Evolutionary conservation across 495 filamentous ascomycete species (phyloP).

Genomic region (Neurospora sp.): DNA sequence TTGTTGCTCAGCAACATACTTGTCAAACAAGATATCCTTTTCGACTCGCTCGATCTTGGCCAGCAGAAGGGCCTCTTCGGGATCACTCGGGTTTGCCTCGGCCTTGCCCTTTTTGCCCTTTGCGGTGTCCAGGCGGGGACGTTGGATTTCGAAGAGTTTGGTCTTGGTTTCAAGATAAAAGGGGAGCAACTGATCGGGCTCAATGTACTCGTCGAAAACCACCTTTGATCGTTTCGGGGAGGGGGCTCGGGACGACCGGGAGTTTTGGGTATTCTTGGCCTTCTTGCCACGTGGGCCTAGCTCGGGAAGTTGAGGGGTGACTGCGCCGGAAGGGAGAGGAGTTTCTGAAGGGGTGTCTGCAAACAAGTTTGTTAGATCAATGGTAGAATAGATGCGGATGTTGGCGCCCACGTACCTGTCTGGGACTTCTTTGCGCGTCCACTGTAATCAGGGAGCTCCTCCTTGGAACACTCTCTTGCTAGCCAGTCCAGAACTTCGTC

Average conservation of each 20-base stretch:
- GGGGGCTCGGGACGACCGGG: slow-evolving; percentile 8
- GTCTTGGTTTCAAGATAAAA: slow-evolving; percentile 63
- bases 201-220: slow-evolving; percentile 47
- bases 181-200: slow-evolving; percentile 65
- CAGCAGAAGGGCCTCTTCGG: slow-evolving; percentile 51
- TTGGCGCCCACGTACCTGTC: slow-evolving; percentile 15
- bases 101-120: slow-evolving; percentile 34
- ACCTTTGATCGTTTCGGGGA: slow-evolving; percentile 26
- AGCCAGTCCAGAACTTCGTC: slow-evolving; percentile 85
- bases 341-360: slow-evolving; percentile 36
- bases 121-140: slow-evolving; percentile 41
- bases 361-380: background rate
- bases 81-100: slow-evolving; percentile 20
- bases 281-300: slow-evolving; percentile 21
- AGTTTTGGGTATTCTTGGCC: slow-evolving; percentile 21
- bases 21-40: slow-evolving; percentile 80
- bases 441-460: slow-evolving; percentile 65
- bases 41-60: slow-evolving; percentile 68
- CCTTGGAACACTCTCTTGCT: slow-evolving; percentile 54
- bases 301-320: slow-evolving; percentile 34
- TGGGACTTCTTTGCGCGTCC: slow-evolving; percentile 29
- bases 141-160: slow-evolving; percentile 61
- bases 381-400: background rate
- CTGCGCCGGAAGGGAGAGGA: slow-evolving; percentile 36
- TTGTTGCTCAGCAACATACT: slow-evolving; percentile 56